Percentiles rank a stretch among this genome's conserved stretches.
Evolutionary conservation across 345 rosid species (phyloP).

Genomic region (Cardamine chenopodiifolia): DNA sequence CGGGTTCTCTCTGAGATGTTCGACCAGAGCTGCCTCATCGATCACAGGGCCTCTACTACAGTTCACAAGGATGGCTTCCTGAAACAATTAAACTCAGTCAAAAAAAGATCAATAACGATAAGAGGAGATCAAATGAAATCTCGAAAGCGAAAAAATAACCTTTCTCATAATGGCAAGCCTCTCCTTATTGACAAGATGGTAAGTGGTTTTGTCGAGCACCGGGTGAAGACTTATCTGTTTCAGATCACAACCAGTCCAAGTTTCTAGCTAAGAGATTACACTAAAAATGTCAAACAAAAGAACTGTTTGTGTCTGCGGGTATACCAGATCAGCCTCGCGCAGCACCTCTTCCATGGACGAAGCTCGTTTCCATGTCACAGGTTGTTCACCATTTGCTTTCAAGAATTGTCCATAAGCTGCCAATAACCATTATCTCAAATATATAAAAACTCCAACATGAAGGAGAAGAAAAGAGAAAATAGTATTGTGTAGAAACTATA

Average conservation of each 20-base stretch:
- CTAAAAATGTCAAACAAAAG: background rate
- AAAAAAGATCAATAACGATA: constrained; percentile 5
- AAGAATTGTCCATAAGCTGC: constrained; percentile 85
- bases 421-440: constrained; percentile 6
- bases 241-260: constrained; percentile 28
- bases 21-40: constrained; percentile 91
- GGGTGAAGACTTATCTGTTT: constrained; percentile 97
- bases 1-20: constrained; percentile 84
- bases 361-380: constrained; percentile 93
- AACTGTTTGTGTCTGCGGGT: background rate
- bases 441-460: background rate
- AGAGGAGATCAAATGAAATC: background rate
- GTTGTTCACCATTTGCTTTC: constrained; percentile 79
- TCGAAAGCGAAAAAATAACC: constrained; percentile 45
- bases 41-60: constrained; percentile 95
- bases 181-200: constrained; percentile 91
- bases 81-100: background rate
- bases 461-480: background rate
- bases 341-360: constrained; percentile 89
- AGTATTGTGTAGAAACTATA: background rate
- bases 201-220: constrained; percentile 87
- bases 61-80: constrained; percentile 97
- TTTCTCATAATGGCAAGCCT: constrained; percentile 91
- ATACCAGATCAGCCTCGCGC: constrained; percentile 82
- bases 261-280: constrained; percentile 21